Conservation (phyloP, 2,329 filamentous ascomycete genomes). For the Pseudogymnoascus sp. region DNA sequence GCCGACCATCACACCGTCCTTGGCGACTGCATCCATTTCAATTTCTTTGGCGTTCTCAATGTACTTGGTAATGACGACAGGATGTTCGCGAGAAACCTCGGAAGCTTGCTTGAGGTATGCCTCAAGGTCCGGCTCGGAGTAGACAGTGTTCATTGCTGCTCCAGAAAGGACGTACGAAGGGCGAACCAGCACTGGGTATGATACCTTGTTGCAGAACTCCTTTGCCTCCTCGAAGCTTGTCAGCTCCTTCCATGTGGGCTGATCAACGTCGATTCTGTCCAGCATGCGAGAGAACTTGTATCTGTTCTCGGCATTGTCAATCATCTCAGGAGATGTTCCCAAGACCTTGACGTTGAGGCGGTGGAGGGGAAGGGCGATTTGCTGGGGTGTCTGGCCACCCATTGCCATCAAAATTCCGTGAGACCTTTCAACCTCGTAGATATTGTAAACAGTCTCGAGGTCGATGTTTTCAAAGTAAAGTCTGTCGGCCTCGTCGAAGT, state of each 20-base stretch:
- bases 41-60: constrained; percentile 99
- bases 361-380: constrained; percentile 85
- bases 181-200: constrained; percentile 88
- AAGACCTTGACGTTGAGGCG: constrained; percentile 86
- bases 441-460: constrained; percentile 82
- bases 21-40: constrained; percentile 97
- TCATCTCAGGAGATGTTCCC: constrained; percentile 97
- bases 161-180: constrained; percentile 96
- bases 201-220: constrained; percentile 77
- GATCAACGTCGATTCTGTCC: constrained; percentile 87
- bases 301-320: constrained; percentile 91
- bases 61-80: constrained; percentile 98
- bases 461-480: constrained; percentile 97
- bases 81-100: constrained; percentile 89
- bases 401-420: constrained; percentile 83
- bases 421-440: constrained; percentile 87
- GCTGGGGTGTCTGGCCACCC: constrained; percentile 97
- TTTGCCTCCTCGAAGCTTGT: constrained; percentile 89
- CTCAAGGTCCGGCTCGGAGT: constrained; percentile 86
- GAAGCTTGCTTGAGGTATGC: constrained; percentile 83
- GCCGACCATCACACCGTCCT: constrained; percentile 79
- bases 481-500: constrained; percentile 89
- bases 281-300: constrained; percentile 99
- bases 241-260: constrained; percentile 95
- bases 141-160: constrained; percentile 98